These are phyloP conservation scores for Hyparrhenia diplandra DNA, from an alignment of 176 grass and related monocot genomes.

Conservation along the genomic window DNA sequence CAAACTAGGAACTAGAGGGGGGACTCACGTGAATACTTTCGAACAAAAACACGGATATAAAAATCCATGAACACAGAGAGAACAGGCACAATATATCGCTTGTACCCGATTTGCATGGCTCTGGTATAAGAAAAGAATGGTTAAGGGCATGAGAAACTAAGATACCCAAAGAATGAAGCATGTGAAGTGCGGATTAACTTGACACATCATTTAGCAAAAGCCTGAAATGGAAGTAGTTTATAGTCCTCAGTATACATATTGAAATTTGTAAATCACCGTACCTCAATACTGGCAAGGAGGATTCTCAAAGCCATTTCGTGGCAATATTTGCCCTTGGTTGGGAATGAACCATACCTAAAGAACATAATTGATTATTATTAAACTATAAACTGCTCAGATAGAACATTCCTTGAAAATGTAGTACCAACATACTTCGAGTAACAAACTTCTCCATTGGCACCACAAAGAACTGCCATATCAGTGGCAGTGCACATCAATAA, in stretches of 20 bases:
- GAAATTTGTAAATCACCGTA: slow-evolving; percentile 23
- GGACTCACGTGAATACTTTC: slow-evolving; percentile 85
- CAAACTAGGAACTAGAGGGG: neutral
- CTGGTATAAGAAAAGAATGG: slow-evolving; percentile 48
- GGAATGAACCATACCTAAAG: slow-evolving; percentile 91
- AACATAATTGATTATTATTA: slow-evolving; percentile 32
- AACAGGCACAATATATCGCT: slow-evolving; percentile 91
- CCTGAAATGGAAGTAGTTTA: neutral
- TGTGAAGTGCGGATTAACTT: neutral
- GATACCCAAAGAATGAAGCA: slow-evolving; percentile 7
- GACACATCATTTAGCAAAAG: slow-evolving; percentile 1
- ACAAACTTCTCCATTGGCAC: slow-evolving; percentile 88
- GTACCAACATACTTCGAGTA: slow-evolving; percentile 73
- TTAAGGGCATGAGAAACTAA: slow-evolving; percentile 5
- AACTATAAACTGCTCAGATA: neutral
- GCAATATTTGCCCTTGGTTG: slow-evolving; percentile 90
- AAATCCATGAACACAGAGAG: slow-evolving; percentile 96
- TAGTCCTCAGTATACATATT: neutral
- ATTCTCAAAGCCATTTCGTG: slow-evolving; percentile 99
- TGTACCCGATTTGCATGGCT: slow-evolving; percentile 95
- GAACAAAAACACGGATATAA: slow-evolving; percentile 97
- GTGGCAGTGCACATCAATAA: slow-evolving; percentile 94
- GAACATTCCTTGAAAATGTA: slow-evolving; percentile 1
- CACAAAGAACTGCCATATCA: slow-evolving; percentile 97
- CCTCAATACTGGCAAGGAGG: slow-evolving; percentile 96